Base-by-base conservation (phyloP, 108 stramenopile genomes). In the Cyclotella sp. region DNA sequence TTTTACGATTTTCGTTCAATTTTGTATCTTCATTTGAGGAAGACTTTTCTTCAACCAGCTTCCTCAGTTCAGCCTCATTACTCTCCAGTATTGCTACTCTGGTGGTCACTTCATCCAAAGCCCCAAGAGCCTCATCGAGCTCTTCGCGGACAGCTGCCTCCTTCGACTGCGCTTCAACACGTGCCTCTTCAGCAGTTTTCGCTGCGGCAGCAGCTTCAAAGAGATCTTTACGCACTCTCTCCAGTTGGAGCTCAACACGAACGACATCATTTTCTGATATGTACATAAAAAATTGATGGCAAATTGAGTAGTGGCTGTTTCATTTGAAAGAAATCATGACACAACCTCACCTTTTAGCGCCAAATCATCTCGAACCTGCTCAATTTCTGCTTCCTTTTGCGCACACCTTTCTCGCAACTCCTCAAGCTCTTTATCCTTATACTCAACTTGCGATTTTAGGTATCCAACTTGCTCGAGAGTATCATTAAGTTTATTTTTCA, bases 141-240 rank as follows among this genome's bases (percentile, higher is more conserved):
- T 82, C 70, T 14, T 30, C 21, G 8, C 70, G 73, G 10, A 49
- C 46, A 13, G 28, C 46, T 13, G 69, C 28, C 65, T 82, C 81
- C 21, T 63, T 63, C 9, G 40, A 44, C 28, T 75, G 73, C 21
- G 81, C 81, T 29, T 66, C 61, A 39, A 82, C 63, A 42, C 81
- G 81, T 44, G 81, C 73, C 44, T 82, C 81, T 29, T 82, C 81
- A 10, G 81, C 73, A 28, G 70, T 71, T 67, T 68, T 64, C 3
- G 81, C 81, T 18, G 81, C 74, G 57, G 69, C 41, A 41, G 81
- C 81, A 43, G 81, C 81, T 14, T 75, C 70, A 40, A 82, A 63
- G 63, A 82, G 70, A 57, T 82, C 81, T 29, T 65, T 82, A 21
- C 81, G 81, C 22, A 82, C 81, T 9, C 67, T 63, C 24, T 82